phyloP scores from a whole-genome alignment of 208 protist species.

The Acanthamoeba healyi region DNA sequence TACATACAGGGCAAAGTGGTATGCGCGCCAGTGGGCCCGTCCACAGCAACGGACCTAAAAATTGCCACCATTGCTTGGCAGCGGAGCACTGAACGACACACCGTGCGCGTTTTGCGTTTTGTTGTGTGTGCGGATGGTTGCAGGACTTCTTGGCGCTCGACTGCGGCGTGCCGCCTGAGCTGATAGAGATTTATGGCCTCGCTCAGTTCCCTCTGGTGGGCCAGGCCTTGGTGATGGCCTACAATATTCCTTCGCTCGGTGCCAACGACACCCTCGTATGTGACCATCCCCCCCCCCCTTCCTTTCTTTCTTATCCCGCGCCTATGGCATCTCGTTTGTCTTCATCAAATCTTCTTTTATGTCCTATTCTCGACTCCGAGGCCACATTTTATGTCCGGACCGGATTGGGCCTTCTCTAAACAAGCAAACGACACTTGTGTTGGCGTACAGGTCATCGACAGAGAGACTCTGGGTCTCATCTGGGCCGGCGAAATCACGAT shows the following conservation, averaged over 20 bases:
- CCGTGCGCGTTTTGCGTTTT: too few species aligned
- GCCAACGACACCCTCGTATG: background rate
- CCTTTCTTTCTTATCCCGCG: background rate
- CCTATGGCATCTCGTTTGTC: too few species aligned
- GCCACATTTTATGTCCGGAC: too few species aligned
- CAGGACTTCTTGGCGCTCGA: background rate
- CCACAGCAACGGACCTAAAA: too few species aligned
- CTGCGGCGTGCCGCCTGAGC: background rate
- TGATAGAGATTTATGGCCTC: background rate
- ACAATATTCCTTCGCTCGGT: background rate
- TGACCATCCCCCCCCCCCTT: background rate
- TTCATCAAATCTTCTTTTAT: too few species aligned
- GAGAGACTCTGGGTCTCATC: constrained; percentile 6
- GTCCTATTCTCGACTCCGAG: too few species aligned
- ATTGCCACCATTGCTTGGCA: too few species aligned
- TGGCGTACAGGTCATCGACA: background rate
- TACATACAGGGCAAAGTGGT: background rate
- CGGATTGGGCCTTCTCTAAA: too few species aligned
- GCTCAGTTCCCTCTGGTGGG: background rate
- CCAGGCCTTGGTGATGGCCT: constrained; percentile 38
- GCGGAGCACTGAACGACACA: too few species aligned
- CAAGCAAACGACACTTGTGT: too few species aligned
- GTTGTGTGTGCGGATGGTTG: too few species aligned
- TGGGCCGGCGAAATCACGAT: constrained; percentile 8
- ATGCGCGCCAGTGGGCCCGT: too few species aligned